phyloP scores from a whole-genome alignment of 2,329 filamentous ascomycete species.

The Aspergillus uvarum region DNA sequence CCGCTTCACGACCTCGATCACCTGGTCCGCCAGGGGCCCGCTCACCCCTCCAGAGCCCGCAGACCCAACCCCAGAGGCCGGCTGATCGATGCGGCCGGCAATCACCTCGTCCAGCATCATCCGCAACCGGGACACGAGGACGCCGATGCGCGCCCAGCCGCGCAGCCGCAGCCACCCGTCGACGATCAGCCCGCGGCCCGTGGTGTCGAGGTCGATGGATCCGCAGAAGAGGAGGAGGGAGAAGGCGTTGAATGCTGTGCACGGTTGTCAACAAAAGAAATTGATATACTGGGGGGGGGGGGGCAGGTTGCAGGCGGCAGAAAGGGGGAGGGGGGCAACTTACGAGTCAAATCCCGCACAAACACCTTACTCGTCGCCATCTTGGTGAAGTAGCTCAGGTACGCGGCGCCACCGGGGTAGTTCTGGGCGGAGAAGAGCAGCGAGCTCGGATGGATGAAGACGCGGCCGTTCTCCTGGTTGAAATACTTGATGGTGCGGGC shows the following conservation, averaged over 20 bases:
- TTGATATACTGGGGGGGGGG: constrained; percentile 3
- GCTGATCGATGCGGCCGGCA: constrained; percentile 75
- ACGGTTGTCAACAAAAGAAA: neutral
- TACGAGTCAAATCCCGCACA: constrained; percentile 84
- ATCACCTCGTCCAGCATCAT: constrained; percentile 85
- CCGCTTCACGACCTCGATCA: constrained; percentile 74
- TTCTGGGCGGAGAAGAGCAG: constrained; percentile 80
- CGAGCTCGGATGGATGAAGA: constrained; percentile 90
- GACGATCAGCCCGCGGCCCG: constrained; percentile 81
- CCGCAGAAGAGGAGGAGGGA: constrained; percentile 86
- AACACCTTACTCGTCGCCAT: constrained; percentile 92
- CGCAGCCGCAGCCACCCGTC: constrained; percentile 85
- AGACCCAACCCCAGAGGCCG: constrained; percentile 56
- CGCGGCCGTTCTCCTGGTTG: constrained; percentile 77
- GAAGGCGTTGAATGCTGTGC: constrained; percentile 71
- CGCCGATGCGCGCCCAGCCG: constrained; percentile 93
- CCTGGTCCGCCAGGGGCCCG: constrained; percentile 36
- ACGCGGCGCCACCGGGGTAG: constrained; percentile 72
- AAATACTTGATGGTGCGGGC: constrained; percentile 91
- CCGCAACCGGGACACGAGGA: constrained; percentile 77
- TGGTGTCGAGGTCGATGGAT: constrained; percentile 78
- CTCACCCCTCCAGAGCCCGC: neutral
- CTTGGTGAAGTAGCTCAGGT: constrained; percentile 86
- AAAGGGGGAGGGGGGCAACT: constrained; percentile 38
- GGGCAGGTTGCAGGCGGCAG: constrained; percentile 24